phyloP scores from a whole-genome alignment of 1,284 basidiomycete genomes.

The Malassezia cuniculi region DNA sequence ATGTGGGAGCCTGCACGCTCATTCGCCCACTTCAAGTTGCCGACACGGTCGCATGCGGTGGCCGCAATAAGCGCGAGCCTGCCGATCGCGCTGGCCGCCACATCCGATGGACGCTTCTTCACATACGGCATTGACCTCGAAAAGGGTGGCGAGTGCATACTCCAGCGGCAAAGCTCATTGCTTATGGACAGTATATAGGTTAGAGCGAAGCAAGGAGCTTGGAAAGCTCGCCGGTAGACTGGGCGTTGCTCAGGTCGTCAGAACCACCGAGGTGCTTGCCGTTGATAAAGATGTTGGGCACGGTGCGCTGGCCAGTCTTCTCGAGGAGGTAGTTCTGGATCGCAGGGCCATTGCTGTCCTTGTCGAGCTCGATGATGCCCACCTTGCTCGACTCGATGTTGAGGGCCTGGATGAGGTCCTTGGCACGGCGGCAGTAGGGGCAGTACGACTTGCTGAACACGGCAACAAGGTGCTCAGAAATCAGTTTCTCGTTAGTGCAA shows the following conservation, averaged over 20 bases:
- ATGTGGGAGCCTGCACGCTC: conserved; percentile 94
- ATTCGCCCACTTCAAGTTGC: conserved; percentile 81
- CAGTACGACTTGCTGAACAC: conserved; percentile 46
- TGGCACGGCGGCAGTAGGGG: conserved; percentile 43
- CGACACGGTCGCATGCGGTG: conserved; percentile 53
- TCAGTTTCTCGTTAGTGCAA: conserved; percentile 24
- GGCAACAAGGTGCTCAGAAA: conserved; percentile 40
- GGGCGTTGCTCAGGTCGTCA: conserved; percentile 28
- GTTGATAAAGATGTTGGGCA: conserved; percentile 47
- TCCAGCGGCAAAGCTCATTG: conserved; percentile 56
- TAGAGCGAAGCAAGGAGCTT: conserved; percentile 27
- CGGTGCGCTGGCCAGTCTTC: conserved; percentile 47
- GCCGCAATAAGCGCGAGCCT: conserved; percentile 48
- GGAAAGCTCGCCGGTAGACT: conserved; percentile 42
- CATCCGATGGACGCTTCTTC: conserved; percentile 88
- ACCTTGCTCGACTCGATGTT: conserved; percentile 35
- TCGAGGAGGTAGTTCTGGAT: conserved; percentile 44
- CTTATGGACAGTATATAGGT: not conserved
- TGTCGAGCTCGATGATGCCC: conserved; percentile 45
- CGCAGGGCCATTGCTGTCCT: conserved; percentile 36
- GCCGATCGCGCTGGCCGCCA: conserved; percentile 93
- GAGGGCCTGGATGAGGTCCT: conserved; percentile 39
- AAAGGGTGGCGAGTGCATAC: conserved; percentile 81
- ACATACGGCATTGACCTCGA: conserved; percentile 91
- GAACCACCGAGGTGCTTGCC: conserved; percentile 45